Evolutionary conservation across 805 yeast species (phyloP).

Genomic region (Candida hungchunana): DNA sequence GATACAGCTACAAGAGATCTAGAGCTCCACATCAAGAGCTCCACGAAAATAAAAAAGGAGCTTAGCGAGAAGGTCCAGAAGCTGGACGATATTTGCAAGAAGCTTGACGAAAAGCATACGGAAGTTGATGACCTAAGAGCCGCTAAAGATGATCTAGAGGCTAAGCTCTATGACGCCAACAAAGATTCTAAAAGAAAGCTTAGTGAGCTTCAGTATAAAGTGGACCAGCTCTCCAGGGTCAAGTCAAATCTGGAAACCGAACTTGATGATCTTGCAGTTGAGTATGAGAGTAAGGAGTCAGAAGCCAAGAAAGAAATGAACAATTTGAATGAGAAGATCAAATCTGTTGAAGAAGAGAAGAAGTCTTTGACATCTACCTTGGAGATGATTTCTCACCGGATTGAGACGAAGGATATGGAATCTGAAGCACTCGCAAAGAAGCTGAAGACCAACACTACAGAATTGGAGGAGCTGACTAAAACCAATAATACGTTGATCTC

Average conservation of each 20-base stretch:
- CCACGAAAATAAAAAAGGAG: slow-evolving; percentile 1
- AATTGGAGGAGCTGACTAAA: slow-evolving; percentile 8
- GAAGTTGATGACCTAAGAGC: slow-evolving; percentile 4
- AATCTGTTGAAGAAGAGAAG: slow-evolving; percentile 29
- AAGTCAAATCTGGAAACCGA: slow-evolving; percentile 20
- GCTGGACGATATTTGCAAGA: not conserved
- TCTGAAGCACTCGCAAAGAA: slow-evolving; percentile 17
- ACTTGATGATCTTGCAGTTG: slow-evolving; percentile 25
- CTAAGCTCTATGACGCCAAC: slow-evolving; percentile 1
- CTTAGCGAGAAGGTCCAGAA: slow-evolving; percentile 2
- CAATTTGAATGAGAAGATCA: slow-evolving; percentile 24
- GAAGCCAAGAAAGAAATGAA: slow-evolving; percentile 25
- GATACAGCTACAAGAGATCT: slow-evolving; percentile 5
- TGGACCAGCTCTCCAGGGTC: slow-evolving; percentile 5
- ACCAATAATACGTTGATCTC: not conserved
- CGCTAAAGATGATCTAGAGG: slow-evolving; percentile 2
- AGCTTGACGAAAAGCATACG: slow-evolving; percentile 3
- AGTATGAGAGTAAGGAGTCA: slow-evolving; percentile 28
- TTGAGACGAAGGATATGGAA: slow-evolving; percentile 26
- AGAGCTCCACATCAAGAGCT: slow-evolving; percentile 5
- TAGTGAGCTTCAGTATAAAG: slow-evolving; percentile 4
- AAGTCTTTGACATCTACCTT: slow-evolving; percentile 30
- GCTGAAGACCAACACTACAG: slow-evolving; percentile 10
- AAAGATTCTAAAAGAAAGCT: slow-evolving; percentile 1
- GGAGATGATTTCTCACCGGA: slow-evolving; percentile 31